Percentiles rank a stretch among this genome's conserved stretches.
These are phyloP conservation scores for Coniochaeta ligniaria DNA, from an alignment of 2,329 filamentous ascomycete species.

Conservation along the genomic window DNA sequence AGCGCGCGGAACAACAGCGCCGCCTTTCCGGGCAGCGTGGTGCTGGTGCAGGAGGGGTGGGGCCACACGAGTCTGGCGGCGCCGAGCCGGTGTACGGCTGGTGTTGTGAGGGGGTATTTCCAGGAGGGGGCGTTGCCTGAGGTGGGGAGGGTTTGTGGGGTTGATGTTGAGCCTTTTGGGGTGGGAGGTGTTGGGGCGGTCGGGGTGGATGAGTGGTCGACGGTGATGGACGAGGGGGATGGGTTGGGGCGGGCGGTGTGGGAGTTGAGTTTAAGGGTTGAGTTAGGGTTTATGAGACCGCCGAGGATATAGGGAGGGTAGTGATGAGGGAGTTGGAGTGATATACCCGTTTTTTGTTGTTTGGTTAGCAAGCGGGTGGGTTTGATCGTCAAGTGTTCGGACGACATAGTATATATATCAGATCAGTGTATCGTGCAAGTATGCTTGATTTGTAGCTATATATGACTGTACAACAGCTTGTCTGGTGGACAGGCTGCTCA, in stretches of 20 bases:
- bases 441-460: background rate
- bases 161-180: constrained; percentile 35
- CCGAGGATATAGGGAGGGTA: background rate
- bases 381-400: too few relatives aligned
- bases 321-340: background rate
- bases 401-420: background rate
- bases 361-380: background rate
- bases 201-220: background rate
- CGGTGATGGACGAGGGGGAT: too few relatives aligned
- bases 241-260: constrained; percentile 5
- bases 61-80: constrained; percentile 43
- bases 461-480: background rate
- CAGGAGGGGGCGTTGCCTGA: constrained; percentile 37
- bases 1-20: constrained; percentile 34
- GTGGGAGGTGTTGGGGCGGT: background rate
- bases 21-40: constrained; percentile 34
- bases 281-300: background rate
- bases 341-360: background rate
- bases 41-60: constrained; percentile 39
- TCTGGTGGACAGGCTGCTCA: background rate
- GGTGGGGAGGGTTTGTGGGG: constrained; percentile 37
- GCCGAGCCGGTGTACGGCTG: constrained; percentile 34
- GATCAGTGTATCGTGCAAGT: too few relatives aligned
- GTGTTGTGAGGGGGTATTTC: constrained; percentile 35
- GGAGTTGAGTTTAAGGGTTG: background rate